These are phyloP conservation scores for Tuber melanosporum DNA, from an alignment of 495 filamentous ascomycete species.

Conservation along the genomic window DNA sequence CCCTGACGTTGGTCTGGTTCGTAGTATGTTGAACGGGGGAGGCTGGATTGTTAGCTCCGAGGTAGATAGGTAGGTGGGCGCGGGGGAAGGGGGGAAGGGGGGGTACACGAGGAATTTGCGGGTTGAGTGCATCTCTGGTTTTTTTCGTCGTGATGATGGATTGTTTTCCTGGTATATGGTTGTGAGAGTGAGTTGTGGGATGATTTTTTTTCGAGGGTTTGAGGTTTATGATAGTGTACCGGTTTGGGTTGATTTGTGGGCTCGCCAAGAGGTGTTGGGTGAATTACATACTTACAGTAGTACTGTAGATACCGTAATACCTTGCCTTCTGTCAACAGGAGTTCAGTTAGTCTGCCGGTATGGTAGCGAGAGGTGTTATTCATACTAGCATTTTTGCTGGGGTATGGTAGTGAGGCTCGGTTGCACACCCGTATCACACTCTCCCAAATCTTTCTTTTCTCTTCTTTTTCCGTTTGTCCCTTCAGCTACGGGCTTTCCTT, in stretches of 20 bases:
- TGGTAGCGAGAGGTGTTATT: neutral
- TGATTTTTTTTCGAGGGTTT: neutral
- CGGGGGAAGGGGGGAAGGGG: neutral
- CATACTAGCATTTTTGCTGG: neutral
- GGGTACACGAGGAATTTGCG: slow-evolving; percentile 32
- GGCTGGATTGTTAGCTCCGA: slow-evolving; percentile 5
- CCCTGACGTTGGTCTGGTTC: slow-evolving; percentile 72
- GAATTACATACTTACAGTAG: neutral
- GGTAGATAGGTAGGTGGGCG: too few relatives aligned
- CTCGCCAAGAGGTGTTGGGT: neutral
- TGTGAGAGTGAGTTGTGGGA: too few relatives aligned
- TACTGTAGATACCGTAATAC: neutral
- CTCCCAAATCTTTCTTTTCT: neutral
- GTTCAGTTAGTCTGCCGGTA: too few relatives aligned
- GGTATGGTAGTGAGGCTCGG: neutral
- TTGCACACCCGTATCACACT: neutral
- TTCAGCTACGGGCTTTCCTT: neutral
- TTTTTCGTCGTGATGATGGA: neutral
- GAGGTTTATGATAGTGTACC: too few relatives aligned
- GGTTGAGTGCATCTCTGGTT: slow-evolving; percentile 23
- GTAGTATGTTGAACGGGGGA: slow-evolving; percentile 64
- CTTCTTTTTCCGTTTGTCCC: neutral
- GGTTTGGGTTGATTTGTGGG: neutral
- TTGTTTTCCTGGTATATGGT: neutral
- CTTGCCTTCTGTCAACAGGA: too few relatives aligned